These are phyloP conservation scores for Solanum appendiculatum DNA, from an alignment of 257 asterid genomes.

Conservation along the genomic window DNA sequence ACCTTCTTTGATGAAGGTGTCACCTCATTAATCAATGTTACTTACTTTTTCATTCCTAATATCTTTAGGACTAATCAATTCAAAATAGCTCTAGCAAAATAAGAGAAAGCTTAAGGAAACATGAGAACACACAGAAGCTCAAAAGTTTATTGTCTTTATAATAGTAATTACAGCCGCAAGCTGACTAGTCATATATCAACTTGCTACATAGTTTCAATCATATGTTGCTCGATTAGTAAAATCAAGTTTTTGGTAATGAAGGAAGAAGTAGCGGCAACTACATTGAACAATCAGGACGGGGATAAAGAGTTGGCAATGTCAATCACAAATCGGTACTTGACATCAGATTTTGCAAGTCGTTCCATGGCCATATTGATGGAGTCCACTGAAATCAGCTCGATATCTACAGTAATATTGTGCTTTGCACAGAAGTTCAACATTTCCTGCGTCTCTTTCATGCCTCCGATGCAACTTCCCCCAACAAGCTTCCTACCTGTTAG, in stretches of 20 bases:
- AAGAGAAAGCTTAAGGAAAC: not conserved
- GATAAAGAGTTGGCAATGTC: constrained; percentile 41
- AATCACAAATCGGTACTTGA: constrained; percentile 55
- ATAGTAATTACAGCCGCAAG: not conserved
- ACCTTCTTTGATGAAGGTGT: too few relatives aligned
- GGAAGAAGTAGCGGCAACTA: not conserved
- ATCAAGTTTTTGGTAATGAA: not conserved
- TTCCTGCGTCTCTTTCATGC: constrained; percentile 60
- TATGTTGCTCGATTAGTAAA: not conserved
- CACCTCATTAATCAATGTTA: not conserved
- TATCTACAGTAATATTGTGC: constrained; percentile 42
- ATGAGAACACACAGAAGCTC: not conserved
- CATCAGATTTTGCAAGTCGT: constrained; percentile 49
- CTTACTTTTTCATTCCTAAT: not conserved
- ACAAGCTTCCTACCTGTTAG: constrained; percentile 43
- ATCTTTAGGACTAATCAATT: not conserved
- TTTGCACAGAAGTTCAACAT: constrained; percentile 54
- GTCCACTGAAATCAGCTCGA: constrained; percentile 39
- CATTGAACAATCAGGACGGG: not conserved
- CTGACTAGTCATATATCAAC: not conserved
- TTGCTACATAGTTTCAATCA: not conserved
- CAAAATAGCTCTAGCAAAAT: not conserved
- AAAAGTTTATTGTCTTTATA: not conserved
- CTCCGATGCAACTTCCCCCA: constrained; percentile 53
- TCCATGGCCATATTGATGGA: constrained; percentile 43